Conservation (phyloP, 2,329 filamentous ascomycete species). For the Trichoderma oligosporum region DNA sequence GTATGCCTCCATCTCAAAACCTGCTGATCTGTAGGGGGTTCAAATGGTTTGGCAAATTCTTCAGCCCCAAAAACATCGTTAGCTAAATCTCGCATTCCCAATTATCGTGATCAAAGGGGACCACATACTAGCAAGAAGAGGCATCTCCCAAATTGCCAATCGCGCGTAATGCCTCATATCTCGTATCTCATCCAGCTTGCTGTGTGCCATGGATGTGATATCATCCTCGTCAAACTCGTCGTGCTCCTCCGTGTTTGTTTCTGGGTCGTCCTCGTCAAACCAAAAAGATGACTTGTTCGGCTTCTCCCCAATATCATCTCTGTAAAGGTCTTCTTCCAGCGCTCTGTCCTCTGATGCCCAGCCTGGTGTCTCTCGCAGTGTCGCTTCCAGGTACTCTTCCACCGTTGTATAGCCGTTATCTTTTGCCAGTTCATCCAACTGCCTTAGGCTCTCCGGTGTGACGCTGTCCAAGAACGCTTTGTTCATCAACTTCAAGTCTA, state of each 20-base stretch:
- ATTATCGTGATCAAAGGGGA: not conserved
- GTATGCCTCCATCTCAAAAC: conserved; percentile 94
- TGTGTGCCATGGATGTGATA: conserved; percentile 77
- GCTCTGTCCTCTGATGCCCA: conserved; percentile 32
- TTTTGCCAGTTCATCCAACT: conserved; percentile 37
- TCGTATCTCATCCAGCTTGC: conserved; percentile 80
- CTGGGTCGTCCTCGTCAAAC: conserved; percentile 48
- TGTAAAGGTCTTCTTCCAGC: conserved; percentile 32
- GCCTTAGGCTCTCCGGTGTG: conserved; percentile 32
- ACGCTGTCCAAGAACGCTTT: conserved; percentile 30
- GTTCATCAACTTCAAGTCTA: conserved; percentile 33
- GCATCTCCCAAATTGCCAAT: conserved; percentile 93
- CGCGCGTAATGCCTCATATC: conserved; percentile 86
- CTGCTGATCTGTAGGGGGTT: conserved; percentile 61
- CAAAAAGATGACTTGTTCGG: conserved; percentile 43
- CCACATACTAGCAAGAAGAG: conserved; percentile 74
- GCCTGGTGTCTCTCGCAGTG: conserved; percentile 29
- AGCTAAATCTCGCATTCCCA: not conserved
- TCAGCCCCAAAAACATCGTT: conserved; percentile 15
- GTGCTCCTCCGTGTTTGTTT: conserved; percentile 48
- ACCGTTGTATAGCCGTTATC: conserved; percentile 33
- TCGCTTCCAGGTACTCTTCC: conserved; percentile 32
- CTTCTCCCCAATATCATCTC: conserved; percentile 32
- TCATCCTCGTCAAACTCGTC: conserved; percentile 75
- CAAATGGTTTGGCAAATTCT: conserved; percentile 83